These are phyloP conservation scores for Yueomyces sinensis DNA, from an alignment of 805 yeast genomes.

Conservation along the genomic window DNA sequence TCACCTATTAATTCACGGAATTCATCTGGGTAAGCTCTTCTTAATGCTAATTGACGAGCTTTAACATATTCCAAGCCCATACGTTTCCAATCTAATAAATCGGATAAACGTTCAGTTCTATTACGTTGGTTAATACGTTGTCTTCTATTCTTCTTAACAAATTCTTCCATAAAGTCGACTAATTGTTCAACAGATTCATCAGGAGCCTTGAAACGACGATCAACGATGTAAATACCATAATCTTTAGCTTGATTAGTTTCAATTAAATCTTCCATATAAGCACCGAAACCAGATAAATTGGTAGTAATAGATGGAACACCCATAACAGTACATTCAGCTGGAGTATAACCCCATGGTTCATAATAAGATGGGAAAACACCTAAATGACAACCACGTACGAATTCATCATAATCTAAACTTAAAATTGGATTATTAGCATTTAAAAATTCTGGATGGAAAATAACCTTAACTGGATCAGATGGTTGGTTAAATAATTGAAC, in stretches of 20 bases:
- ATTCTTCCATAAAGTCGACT: constrained; percentile 79
- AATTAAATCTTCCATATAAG: constrained; percentile 95
- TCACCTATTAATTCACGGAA: constrained; percentile 32
- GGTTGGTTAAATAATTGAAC: constrained; percentile 85
- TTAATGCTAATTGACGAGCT: constrained; percentile 83
- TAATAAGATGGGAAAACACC: constrained; percentile 98
- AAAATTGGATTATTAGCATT: constrained; percentile 90
- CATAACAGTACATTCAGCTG: constrained; percentile 99
- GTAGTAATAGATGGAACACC: constrained; percentile 98
- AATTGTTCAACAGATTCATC: constrained; percentile 90
- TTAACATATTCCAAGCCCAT: constrained; percentile 96
- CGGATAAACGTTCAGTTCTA: constrained; percentile 88
- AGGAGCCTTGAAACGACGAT: constrained; percentile 80
- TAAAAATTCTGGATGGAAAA: constrained; percentile 95
- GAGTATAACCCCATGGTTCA: constrained; percentile 99
- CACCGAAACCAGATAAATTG: constrained; percentile 91
- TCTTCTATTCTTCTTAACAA: constrained; percentile 79
- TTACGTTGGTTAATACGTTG: constrained; percentile 97
- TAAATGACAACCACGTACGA: constrained; percentile 93
- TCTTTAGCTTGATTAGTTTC: constrained; percentile 71
- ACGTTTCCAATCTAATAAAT: constrained; percentile 90
- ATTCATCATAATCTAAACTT: constrained; percentile 90
- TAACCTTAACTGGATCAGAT: constrained; percentile 83
- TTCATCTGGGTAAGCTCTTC: constrained; percentile 86
- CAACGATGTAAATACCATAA: constrained; percentile 95